Conservation (phyloP, 2,329 filamentous ascomycete species). For the Biscogniauxia sp. region DNA sequence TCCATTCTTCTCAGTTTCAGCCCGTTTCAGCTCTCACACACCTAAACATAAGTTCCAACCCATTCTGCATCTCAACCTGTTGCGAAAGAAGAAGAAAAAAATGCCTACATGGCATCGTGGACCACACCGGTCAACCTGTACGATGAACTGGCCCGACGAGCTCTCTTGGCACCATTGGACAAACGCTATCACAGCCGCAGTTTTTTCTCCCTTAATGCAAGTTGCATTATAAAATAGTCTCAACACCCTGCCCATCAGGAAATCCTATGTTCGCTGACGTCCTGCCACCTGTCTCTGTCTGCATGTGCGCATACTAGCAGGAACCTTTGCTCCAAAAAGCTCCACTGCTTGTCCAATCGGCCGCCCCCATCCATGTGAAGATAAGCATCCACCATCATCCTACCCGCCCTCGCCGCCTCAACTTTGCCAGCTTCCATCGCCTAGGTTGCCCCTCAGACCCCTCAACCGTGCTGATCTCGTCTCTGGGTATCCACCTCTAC, state of each 20-base stretch:
- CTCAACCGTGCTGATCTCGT: background rate
- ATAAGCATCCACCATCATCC: background rate
- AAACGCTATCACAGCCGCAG: background rate
- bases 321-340: background rate
- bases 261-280: background rate
- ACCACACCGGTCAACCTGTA: background rate
- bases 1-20: no score
- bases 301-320: background rate
- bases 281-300: background rate
- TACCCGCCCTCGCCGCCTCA: background rate
- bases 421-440: background rate
- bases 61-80: no score
- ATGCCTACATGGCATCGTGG: background rate
- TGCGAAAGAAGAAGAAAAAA: no score
- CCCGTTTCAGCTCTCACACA: no score
- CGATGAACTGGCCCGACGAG: background rate
- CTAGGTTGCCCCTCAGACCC: background rate
- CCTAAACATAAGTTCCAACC: no score
- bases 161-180: background rate
- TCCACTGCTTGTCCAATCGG: background rate
- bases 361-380: background rate
- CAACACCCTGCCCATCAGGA: background rate
- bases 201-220: background rate
- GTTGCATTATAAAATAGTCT: background rate
- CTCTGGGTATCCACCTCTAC: background rate